Evolutionary conservation across 164 flowering plant species (phyloP).

Genomic region (Vitis cinerea): DNA sequence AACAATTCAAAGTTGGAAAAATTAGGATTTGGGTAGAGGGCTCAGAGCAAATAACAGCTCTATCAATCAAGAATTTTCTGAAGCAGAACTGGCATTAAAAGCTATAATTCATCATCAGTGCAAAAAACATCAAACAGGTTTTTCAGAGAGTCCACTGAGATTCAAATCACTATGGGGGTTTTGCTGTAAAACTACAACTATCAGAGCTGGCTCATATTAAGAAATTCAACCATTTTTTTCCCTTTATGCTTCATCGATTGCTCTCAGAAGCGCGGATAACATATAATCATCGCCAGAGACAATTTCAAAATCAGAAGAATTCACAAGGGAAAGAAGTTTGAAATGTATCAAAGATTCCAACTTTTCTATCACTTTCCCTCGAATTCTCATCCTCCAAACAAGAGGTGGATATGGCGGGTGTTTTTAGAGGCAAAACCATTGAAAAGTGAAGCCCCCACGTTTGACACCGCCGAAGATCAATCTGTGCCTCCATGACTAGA

Average conservation of each 20-base stretch:
- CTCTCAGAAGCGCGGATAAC: constrained; percentile 80
- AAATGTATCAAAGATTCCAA: too few species aligned
- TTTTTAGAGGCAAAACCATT: constrained; percentile 43
- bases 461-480: constrained; percentile 24
- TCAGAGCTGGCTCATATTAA: constrained; percentile 55
- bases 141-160: too few species aligned
- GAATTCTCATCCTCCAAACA: too few species aligned
- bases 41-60: background rate
- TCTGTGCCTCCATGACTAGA: constrained; percentile 60
- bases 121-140: too few species aligned
- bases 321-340: too few species aligned
- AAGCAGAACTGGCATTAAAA: constrained; percentile 70
- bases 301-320: background rate
- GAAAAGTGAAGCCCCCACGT: constrained; percentile 45
- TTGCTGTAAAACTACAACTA: too few species aligned
- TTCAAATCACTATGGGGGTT: too few species aligned
- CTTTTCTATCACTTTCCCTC: too few species aligned
- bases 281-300: constrained; percentile 52
- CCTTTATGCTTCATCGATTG: constrained; percentile 45
- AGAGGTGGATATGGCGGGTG: constrained; percentile 22
- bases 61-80: constrained; percentile 73
- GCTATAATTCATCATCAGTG: too few species aligned
- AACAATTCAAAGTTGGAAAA: too few species aligned
- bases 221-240: constrained; percentile 68
- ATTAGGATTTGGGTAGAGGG: too few species aligned